Evolutionary conservation across 1,284 basidiomycete genomes (phyloP), one percentile per base, ranked within the genome.

Genomic region (Sanguinoderma infundibulare): DNA sequence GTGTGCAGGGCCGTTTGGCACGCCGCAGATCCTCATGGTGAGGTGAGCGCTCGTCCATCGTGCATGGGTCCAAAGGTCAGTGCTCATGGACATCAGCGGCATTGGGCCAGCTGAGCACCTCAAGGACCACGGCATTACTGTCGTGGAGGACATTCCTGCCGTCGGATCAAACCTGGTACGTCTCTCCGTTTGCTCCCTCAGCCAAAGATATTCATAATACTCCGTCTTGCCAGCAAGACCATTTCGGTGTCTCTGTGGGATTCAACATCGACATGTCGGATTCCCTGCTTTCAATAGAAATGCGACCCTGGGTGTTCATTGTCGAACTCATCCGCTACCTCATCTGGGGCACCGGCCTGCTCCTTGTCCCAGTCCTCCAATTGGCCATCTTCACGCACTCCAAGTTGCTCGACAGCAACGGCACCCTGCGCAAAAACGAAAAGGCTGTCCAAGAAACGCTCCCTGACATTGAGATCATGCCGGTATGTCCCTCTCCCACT

Each of bases 81-180:
- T 47, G 9, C 40, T 62, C 17, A 55, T n/a, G 3, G n/a, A 14
- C 24, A 30, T 17, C 7, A 70, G 69, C 24, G 89, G 89, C 4
- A 73, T 89, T 20, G 89, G 89, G 0, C 82, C 86, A 14, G 75
- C 77, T 14, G 70, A 74, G 20, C 78, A 87, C n/a, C 80, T 90
- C 26, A 68, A 77, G 35, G 72, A 77, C 42, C 73, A 80, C 42
- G 67, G 70, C 2, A 85, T 89, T 34, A 75, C 78, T 0, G 69
- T 86, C 12, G 67, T 87, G 3, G 71, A 81, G 40, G 81, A 87
- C 60, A 75, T 83, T 6, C 80, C 83, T 0, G 82, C 80, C 9
- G 87, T 90, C 8, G 85, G 87, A 8, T 68, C 75, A 2, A 79
- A 86, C 65, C 76, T 87, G 30, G 70, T 71, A 39, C 26, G 60